Base-by-base conservation (phyloP, 768 basidiomycete genomes). In the Pleurotus djamor region DNA sequence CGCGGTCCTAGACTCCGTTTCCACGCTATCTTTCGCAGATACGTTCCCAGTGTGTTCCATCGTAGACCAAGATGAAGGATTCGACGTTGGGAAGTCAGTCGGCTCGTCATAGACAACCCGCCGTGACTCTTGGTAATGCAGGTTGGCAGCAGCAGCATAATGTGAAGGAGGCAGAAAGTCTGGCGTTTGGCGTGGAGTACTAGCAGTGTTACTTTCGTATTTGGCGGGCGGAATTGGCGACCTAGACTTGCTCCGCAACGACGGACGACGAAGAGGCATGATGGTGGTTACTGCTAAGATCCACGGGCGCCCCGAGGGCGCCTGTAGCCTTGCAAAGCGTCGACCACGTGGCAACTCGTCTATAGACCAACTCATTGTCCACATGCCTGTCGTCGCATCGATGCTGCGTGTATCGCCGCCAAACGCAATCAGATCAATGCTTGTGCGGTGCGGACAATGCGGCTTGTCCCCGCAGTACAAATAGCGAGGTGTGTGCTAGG, bases 131-230 rank as follows among this genome's bases (percentile, higher is more conserved):
- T 28, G 21, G 21, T 28, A 28, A 28, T 28, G 21, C 21, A 69
- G 65, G 0, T 81, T 82, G 2, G 78, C 83, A 0, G 80, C 83
- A 14, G 78, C 79, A 5, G 83, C 84, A 65, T 83, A 85, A 61
- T 84, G 77, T 44, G 84, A 78, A 0, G 84, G 83, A 10, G 84
- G 84, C 16, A 82, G 66, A 64, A 82, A 85, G 1, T 72, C 70
- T 9, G 72, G 75, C 2, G 76, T 14, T 10, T 14, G 54, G 10
- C 54, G 73, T 5, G 68, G 64, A 28, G 21, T 28, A 28, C 21
- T 28, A 1, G 21, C 21, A 28, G 21, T 28, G 0, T 71, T 66
- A 2, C 65, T 60, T 35, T 50, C 71, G 48, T 52, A 65, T 28
- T 70, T 63, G 62, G 63, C 57, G 61, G 69, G 71, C 10, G 74